Evolutionary conservation across 2,329 filamentous ascomycete genomes (phyloP).

Genomic region (Pleoardoris graminearum): DNA sequence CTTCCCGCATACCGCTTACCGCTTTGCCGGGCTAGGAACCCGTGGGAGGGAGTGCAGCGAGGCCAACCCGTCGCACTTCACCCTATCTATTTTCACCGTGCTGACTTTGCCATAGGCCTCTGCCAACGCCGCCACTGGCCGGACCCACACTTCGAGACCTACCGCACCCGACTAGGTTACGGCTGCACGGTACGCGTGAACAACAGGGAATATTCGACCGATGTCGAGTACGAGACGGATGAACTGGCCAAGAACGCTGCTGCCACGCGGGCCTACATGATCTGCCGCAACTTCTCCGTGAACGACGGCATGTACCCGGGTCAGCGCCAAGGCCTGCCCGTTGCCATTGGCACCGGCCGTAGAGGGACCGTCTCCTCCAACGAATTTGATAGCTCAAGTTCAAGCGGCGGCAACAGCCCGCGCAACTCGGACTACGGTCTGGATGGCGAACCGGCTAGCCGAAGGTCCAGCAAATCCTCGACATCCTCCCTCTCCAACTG

Average conservation of each 20-base stretch:
- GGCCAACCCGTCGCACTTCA: not conserved
- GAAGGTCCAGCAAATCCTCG: slow-evolving; percentile 43
- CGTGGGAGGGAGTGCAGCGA: not conserved
- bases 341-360: slow-evolving; percentile 65
- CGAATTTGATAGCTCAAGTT: slow-evolving; percentile 56
- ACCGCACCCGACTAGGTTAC: slow-evolving; percentile 73
- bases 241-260: slow-evolving; percentile 87
- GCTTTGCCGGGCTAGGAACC: slow-evolving; percentile 8
- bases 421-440: slow-evolving; percentile 52
- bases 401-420: slow-evolving; percentile 61
- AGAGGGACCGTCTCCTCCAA: slow-evolving; percentile 52
- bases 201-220: slow-evolving; percentile 93
- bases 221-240: slow-evolving; percentile 80
- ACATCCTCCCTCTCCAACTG: slow-evolving; percentile 33
- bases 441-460: slow-evolving; percentile 37
- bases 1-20: slow-evolving; percentile 22
- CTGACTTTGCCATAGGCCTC: slow-evolving; percentile 65
- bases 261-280: slow-evolving; percentile 94
- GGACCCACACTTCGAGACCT: slow-evolving; percentile 85
- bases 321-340: slow-evolving; percentile 63
- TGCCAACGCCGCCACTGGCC: slow-evolving; percentile 94
- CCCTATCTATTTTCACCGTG: not conserved
- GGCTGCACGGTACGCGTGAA: slow-evolving; percentile 93
- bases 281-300: slow-evolving; percentile 95
- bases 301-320: slow-evolving; percentile 85